Percentiles rank a stretch among this genome's conserved stretches.
phyloP scores from a whole-genome alignment of 345 rosid genomes.

The Eucalyptus pumila region DNA sequence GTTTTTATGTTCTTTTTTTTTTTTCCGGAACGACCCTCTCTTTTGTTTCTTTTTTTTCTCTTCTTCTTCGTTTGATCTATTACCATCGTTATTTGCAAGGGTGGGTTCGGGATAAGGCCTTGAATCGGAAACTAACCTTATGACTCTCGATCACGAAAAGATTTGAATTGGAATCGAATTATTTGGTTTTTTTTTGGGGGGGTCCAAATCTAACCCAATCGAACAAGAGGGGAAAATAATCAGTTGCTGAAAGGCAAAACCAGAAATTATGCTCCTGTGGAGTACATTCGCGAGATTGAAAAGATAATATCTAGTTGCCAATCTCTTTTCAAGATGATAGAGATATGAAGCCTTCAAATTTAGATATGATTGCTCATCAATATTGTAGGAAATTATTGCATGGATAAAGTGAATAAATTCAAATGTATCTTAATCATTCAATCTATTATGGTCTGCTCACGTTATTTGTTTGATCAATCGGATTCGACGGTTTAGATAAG shows the following conservation, averaged over 20 bases:
- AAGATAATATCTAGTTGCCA: no score
- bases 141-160: accelerated
- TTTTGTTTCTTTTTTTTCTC: accelerated
- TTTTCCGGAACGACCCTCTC: accelerated
- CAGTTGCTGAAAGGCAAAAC: neutral
- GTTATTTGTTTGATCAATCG: neutral
- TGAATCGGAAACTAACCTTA: neutral
- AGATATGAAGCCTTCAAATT: no score
- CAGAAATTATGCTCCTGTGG: no score
- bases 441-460: neutral
- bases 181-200: no score
- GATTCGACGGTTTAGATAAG: neutral
- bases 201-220: no score
- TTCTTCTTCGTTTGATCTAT: no score
- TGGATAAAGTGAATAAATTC: neutral
- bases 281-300: no score
- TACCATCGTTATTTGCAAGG: neutral
- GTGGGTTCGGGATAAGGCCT: neutral
- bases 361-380: no score
- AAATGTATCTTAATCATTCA: neutral
- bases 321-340: no score
- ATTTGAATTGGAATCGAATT: no score
- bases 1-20: neutral
- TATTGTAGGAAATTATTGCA: neutral
- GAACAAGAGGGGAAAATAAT: no score